Evolutionary conservation across 371 early-diverging fungal genomes (phyloP), one percentile per base, ranked within the genome.

Genomic region (Capniomyces stellatus): DNA sequence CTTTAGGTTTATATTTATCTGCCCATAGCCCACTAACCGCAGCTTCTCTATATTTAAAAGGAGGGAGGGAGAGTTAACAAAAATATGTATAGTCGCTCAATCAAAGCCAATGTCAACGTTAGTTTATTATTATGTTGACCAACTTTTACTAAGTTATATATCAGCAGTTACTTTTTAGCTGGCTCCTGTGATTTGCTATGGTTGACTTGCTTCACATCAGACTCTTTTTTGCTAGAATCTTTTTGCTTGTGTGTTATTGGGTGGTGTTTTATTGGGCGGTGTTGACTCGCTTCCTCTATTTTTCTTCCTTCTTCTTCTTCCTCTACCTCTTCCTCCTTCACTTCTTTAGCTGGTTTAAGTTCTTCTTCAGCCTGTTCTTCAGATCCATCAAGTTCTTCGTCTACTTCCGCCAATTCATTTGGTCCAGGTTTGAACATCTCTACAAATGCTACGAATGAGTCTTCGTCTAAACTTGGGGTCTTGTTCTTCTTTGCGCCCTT

Each of bases 1-100:
- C 66, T 46, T 64, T 76, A 1, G 99, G 99, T 59, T 79, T 79
- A 69, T 98, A 98, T 64, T 96, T 98, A 30, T 92, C 97, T 1
- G 90, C 87, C 99, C 99, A 99, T 23, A 93, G 59, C 48, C 77
- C 71, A 2, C 70, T n/a, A 2, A 48, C 21, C 15, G 58, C 52
- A 8, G 24, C 30, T 3, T 25, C 10, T 41, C 21, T 39, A 18
- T 51, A 4, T 4, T 23, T n/a, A 8, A 44, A 44, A 44, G 27
- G 19, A 44, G 8, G 27, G 27, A 10, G 46, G 21, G 8, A 44
- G n/a, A n/a, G n/a, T n/a, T n/a, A n/a, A n/a, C n/a, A n/a, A n/a
- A n/a, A n/a, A n/a, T n/a, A n/a, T n/a, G n/a, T n/a, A n/a, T n/a
- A n/a, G n/a, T n/a, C n/a, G n/a, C n/a, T n/a, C n/a, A n/a, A n/a